Evolutionary conservation across 352 stramenopile genomes (phyloP).

Genomic region (Phytophthora tentaculata): DNA sequence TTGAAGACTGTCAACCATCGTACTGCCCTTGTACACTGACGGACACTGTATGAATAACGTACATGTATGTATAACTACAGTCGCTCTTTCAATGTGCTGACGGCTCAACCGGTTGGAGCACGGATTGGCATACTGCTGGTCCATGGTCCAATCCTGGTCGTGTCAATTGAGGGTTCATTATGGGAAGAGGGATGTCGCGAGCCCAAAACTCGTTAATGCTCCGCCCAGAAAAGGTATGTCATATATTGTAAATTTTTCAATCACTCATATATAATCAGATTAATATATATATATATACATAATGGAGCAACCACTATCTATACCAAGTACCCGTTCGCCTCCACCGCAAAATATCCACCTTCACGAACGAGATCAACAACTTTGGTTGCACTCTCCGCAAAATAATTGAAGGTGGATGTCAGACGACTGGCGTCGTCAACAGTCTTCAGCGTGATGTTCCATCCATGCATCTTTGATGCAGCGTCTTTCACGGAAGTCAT

Average conservation of each 20-base stretch:
- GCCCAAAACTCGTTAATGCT: not conserved
- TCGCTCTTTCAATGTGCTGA: too few species aligned
- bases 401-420: constrained; percentile 5
- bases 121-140: too few species aligned
- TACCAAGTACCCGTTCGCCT: constrained; percentile 1
- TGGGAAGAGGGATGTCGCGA: constrained; percentile 2
- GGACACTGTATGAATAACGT: too few species aligned
- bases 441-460: constrained; percentile 14
- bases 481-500: not conserved
- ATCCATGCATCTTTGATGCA: constrained; percentile 9
- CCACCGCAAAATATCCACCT: constrained; percentile 10
- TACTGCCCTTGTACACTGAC: not conserved
- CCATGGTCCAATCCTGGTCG: too few species aligned
- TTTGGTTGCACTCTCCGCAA: constrained; percentile 6
- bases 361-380: constrained; percentile 5
- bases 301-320: not conserved
- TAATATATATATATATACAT: constrained; percentile 6
- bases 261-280: not conserved
- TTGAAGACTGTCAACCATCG: not conserved
- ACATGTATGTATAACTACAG: too few species aligned
- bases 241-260: constrained; percentile 12
- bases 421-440: constrained; percentile 4
- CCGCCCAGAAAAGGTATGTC: constrained; percentile 11
- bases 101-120: not conserved
- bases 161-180: too few species aligned